Evolutionary conservation across 192 early-diverging fungal species (phyloP).

Genomic region (Coemansia reversa): DNA sequence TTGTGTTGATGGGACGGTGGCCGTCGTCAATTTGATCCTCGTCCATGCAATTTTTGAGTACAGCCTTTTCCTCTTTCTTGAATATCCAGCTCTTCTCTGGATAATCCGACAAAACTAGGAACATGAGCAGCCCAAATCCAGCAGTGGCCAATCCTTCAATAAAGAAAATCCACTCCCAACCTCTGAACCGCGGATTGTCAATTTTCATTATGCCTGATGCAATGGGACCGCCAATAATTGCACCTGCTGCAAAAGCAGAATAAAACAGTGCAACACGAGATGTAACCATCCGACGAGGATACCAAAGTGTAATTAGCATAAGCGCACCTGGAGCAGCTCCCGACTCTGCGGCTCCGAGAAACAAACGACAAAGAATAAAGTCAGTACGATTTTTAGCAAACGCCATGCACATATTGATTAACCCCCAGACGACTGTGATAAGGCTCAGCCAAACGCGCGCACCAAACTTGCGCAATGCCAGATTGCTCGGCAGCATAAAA

Average conservation of each 20-base stretch:
- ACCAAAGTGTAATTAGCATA: conserved; percentile 50
- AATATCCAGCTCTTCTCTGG: conserved; percentile 45
- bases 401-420: conserved; percentile 52
- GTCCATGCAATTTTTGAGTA: conserved; percentile 30
- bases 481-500: conserved; percentile 48
- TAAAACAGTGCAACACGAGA: conserved; percentile 44
- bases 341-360: conserved; percentile 46
- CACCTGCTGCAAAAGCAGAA: conserved; percentile 42
- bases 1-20: conserved; percentile 27
- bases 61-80: conserved; percentile 23
- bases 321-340: conserved; percentile 46
- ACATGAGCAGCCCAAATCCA: conserved; percentile 36
- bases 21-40: conserved; percentile 38
- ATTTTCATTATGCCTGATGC: conserved; percentile 46
- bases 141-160: conserved; percentile 44
- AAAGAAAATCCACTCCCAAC: conserved; percentile 53
- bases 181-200: conserved; percentile 23
- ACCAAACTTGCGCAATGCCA: conserved; percentile 44
- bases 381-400: conserved; percentile 48
- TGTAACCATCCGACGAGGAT: conserved; percentile 47
- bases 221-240: conserved; percentile 42
- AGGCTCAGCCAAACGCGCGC: conserved; percentile 47
- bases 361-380: conserved; percentile 40
- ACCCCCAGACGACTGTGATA: conserved; percentile 49
- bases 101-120: conserved; percentile 37